phyloP scores from a whole-genome alignment of 306 rosid genomes.

The Carpinus fangiana region DNA sequence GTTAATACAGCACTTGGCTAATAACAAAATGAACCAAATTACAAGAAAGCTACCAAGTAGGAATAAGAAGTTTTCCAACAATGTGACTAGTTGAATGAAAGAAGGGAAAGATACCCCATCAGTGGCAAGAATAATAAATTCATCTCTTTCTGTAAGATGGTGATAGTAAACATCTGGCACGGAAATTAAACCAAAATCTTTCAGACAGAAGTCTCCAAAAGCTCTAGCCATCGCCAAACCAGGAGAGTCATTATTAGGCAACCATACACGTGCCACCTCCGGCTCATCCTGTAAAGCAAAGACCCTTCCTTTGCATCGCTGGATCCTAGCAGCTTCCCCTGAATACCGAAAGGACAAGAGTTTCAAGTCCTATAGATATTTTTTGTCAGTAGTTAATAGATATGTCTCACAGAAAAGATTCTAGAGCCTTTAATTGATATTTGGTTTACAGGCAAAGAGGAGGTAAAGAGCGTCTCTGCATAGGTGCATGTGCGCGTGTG shows the following conservation, averaged over 20 bases:
- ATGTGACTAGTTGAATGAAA: neutral
- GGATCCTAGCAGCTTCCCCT: constrained; percentile 66
- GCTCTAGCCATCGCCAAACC: constrained; percentile 70
- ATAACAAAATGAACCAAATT: neutral
- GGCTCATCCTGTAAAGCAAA: constrained; percentile 67
- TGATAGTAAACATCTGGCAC: constrained; percentile 50
- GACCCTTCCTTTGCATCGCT: constrained; percentile 58
- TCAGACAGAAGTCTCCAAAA: constrained; percentile 60
- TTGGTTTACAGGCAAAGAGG: neutral
- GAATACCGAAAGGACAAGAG: constrained; percentile 9
- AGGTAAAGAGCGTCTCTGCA: neutral
- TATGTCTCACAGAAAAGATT: neutral
- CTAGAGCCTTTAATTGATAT: neutral
- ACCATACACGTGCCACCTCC: constrained; percentile 62
- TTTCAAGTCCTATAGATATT: constrained; percentile 5
- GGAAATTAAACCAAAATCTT: constrained; percentile 60
- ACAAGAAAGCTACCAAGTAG: neutral
- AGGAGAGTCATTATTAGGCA: constrained; percentile 56
- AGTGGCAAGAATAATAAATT: constrained; percentile 52
- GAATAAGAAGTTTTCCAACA: neutral
- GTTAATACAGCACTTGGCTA: neutral
- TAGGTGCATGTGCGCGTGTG: too few relatives aligned
- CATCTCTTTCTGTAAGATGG: constrained; percentile 43
- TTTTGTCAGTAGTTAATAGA: neutral
- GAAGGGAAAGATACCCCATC: constrained; percentile 52